Evolutionary conservation across 1,139 yeast genomes (phyloP).

Genomic region (Nakaseomyces kungkrabaensis): DNA sequence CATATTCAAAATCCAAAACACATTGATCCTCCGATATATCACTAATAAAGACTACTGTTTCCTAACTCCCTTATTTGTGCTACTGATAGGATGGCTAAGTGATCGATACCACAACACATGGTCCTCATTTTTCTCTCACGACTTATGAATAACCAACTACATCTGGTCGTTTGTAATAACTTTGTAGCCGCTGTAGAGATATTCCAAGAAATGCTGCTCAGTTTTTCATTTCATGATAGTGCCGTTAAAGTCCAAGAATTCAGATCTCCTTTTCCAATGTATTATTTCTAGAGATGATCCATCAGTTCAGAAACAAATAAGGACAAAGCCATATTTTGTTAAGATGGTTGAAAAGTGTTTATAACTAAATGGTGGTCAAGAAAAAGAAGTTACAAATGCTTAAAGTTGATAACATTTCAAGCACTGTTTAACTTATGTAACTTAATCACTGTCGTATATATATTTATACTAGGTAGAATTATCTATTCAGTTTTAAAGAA

Average conservation of each 20-base stretch:
- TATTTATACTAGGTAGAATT: not conserved
- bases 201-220: constrained; percentile 68
- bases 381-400: constrained; percentile 83
- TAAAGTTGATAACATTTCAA: constrained; percentile 36
- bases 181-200: constrained; percentile 75
- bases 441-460: not conserved
- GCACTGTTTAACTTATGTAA: constrained; percentile 5
- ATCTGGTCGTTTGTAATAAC: constrained; percentile 81
- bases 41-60: constrained; percentile 66
- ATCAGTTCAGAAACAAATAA: constrained; percentile 30
- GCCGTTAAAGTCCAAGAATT: constrained; percentile 94
- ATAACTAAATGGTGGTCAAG: constrained; percentile 91
- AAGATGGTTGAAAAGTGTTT: constrained; percentile 69
- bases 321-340: constrained; percentile 70
- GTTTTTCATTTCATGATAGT: constrained; percentile 91
- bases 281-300: constrained; percentile 62
- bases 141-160: constrained; percentile 46
- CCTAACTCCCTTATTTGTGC: constrained; percentile 78
- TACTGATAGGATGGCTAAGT: constrained; percentile 81
- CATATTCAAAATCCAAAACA: constrained; percentile 90
- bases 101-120: constrained; percentile 90
- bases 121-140: constrained; percentile 58
- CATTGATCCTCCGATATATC: constrained; percentile 69
- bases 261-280: constrained; percentile 75
- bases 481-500: not conserved